Conservation (phyloP, 805 yeast genomes). For the Saturnispora silvae region DNA sequence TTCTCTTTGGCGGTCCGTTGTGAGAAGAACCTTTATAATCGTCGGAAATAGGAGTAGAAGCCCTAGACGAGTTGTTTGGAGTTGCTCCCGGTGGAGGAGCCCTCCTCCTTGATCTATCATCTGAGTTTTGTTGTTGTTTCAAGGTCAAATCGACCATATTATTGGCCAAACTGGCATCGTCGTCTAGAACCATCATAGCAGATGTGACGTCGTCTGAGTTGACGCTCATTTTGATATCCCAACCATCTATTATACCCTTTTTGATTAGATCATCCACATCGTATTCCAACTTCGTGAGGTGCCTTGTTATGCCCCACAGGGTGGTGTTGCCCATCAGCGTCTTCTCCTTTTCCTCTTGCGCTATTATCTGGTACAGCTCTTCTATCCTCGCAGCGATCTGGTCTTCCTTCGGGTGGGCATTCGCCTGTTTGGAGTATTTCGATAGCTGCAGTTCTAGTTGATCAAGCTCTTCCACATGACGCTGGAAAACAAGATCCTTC, state of each 20-base stretch:
- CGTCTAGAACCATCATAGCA: neutral
- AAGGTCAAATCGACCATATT: neutral
- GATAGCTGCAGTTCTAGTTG: slow-evolving; percentile 73
- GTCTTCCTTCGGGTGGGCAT: slow-evolving; percentile 80
- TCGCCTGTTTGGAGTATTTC: slow-evolving; percentile 72
- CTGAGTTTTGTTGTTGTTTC: too few species aligned
- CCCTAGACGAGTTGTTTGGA: slow-evolving; percentile 9
- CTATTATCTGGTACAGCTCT: slow-evolving; percentile 53
- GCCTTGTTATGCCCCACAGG: slow-evolving; percentile 64
- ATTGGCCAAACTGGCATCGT: neutral
- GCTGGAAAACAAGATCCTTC: slow-evolving; percentile 57
- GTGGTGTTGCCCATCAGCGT: slow-evolving; percentile 75
- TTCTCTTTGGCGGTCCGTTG: slow-evolving; percentile 8
- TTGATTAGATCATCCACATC: slow-evolving; percentile 67
- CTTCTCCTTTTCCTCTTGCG: slow-evolving; percentile 65
- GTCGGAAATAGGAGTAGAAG: slow-evolving; percentile 8
- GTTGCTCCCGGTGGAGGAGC: too few species aligned
- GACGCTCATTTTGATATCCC: slow-evolving; percentile 42
- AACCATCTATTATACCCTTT: slow-evolving; percentile 53
- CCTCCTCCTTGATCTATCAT: slow-evolving; percentile 3
- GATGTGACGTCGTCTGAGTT: slow-evolving; percentile 20
- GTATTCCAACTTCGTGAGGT: slow-evolving; percentile 58
- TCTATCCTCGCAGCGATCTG: slow-evolving; percentile 53
- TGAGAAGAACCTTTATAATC: slow-evolving; percentile 5
- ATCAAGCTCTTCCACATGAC: slow-evolving; percentile 52